These are phyloP conservation scores for Climacium dendroides DNA, from an alignment of 225 moss, liverwort and hornwort species.

Conservation along the genomic window DNA sequence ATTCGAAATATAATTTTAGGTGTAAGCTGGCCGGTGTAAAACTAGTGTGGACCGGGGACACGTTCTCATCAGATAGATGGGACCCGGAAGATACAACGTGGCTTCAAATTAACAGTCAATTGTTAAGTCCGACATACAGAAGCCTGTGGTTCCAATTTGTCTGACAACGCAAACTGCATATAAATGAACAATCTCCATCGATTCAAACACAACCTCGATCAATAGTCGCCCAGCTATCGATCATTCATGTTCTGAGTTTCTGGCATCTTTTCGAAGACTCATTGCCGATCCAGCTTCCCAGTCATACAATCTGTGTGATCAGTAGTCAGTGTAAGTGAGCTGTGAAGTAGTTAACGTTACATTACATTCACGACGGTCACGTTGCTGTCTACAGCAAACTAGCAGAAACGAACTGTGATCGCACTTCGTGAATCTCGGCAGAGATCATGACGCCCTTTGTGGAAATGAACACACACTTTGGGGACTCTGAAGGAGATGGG, in stretches of 20 bases:
- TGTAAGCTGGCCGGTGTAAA: background rate
- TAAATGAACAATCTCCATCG: too few species aligned
- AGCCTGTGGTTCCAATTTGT: background rate
- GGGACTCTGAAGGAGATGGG: background rate
- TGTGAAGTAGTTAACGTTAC: background rate
- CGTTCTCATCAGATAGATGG: background rate
- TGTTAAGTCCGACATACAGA: too few species aligned
- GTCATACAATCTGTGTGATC: background rate
- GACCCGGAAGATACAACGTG: background rate
- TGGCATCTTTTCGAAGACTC: background rate
- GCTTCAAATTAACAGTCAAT: too few species aligned
- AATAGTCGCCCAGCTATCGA: too few species aligned
- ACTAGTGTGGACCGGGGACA: background rate
- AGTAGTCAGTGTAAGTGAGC: too few species aligned
- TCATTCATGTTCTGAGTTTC: too few species aligned
- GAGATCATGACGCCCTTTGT: background rate
- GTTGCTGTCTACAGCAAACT: background rate
- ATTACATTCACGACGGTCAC: background rate
- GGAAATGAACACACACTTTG: background rate
- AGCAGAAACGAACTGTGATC: too few species aligned
- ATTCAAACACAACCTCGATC: background rate
- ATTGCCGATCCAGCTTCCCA: background rate
- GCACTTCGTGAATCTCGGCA: too few species aligned
- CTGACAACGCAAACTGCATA: background rate
- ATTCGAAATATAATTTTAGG: background rate